These are phyloP conservation scores for Xylaria sp. DNA, from an alignment of 2,329 filamentous ascomycete species.

Conservation along the genomic window DNA sequence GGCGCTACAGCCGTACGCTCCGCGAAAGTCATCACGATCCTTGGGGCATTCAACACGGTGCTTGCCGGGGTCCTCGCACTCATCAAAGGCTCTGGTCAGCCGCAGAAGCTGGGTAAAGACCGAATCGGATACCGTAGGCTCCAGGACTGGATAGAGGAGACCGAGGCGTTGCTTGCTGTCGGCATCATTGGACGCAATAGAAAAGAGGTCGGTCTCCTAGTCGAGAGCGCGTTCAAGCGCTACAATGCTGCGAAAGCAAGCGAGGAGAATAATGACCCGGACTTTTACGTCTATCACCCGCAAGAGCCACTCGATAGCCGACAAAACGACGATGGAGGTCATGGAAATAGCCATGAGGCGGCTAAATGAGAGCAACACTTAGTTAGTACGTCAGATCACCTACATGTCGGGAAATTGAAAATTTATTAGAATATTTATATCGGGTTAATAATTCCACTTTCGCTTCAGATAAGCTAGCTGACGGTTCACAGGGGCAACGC, in stretches of 20 bases:
- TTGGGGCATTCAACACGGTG: conserved; percentile 71
- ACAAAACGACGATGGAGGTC: conserved; percentile 27
- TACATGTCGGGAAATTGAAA: too few relatives aligned
- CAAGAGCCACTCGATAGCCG: conserved; percentile 35
- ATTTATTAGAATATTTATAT: too few relatives aligned
- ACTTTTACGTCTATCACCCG: conserved; percentile 50
- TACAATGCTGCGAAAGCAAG: conserved; percentile 57
- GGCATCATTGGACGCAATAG: conserved; percentile 56
- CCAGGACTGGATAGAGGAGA: conserved; percentile 65
- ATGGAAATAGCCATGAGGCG: neutral
- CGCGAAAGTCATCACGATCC: conserved; percentile 61
- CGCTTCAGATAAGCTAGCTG: too few relatives aligned
- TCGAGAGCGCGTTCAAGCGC: conserved; percentile 56
- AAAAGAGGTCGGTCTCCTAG: conserved; percentile 55
- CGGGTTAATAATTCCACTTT: too few relatives aligned
- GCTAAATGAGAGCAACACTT: neutral
- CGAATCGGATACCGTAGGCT: conserved; percentile 58
- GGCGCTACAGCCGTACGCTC: conserved; percentile 60
- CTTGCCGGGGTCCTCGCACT: conserved; percentile 70
- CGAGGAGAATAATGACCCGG: conserved; percentile 54
- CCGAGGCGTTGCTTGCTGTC: conserved; percentile 56
- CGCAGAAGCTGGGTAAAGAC: conserved; percentile 58
- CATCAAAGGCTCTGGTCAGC: conserved; percentile 62
- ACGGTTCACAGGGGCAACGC: too few relatives aligned
- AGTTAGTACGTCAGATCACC: too few relatives aligned